Conservation (phyloP, 495 filamentous ascomycete genomes). For the Aspergillus ostianus region DNA sequence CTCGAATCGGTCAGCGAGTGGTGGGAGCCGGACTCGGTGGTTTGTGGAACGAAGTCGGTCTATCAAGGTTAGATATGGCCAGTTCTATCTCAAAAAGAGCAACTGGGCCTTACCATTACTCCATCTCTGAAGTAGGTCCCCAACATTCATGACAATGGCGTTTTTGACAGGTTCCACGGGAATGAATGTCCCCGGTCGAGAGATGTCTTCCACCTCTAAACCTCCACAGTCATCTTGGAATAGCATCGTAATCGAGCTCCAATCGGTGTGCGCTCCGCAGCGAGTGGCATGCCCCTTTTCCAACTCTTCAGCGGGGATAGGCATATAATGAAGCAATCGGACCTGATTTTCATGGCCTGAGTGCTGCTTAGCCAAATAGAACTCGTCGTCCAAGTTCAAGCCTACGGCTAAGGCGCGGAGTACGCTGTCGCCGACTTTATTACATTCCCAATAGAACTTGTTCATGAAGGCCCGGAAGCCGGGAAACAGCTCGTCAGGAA, state of each 20-base stretch:
- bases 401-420: constrained; percentile 55
- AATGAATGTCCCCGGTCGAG: constrained; percentile 47
- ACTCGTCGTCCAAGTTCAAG: constrained; percentile 45
- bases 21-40: constrained; percentile 52
- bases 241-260: constrained; percentile 51
- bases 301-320: constrained; percentile 47
- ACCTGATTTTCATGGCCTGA: constrained; percentile 61
- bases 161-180: constrained; percentile 49
- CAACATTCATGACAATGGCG: constrained; percentile 57
- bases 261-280: constrained; percentile 55
- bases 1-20: constrained; percentile 31
- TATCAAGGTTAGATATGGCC: constrained; percentile 13
- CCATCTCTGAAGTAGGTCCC: constrained; percentile 61
- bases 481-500: constrained; percentile 55
- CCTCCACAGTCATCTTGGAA: constrained; percentile 55
- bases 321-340: constrained; percentile 64
- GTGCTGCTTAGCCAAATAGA: constrained; percentile 53
- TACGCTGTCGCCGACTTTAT: constrained; percentile 41
- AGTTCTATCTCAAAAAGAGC: not conserved
- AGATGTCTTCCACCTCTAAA: constrained; percentile 56
- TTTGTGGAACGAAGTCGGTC: constrained; percentile 55
- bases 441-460: constrained; percentile 55
- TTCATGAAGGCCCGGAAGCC: constrained; percentile 60
- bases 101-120: constrained; percentile 37
- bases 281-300: constrained; percentile 46